Evolutionary conservation across 768 basidiomycete species (phyloP).

Genomic region (Artomyces pyxidatus): DNA sequence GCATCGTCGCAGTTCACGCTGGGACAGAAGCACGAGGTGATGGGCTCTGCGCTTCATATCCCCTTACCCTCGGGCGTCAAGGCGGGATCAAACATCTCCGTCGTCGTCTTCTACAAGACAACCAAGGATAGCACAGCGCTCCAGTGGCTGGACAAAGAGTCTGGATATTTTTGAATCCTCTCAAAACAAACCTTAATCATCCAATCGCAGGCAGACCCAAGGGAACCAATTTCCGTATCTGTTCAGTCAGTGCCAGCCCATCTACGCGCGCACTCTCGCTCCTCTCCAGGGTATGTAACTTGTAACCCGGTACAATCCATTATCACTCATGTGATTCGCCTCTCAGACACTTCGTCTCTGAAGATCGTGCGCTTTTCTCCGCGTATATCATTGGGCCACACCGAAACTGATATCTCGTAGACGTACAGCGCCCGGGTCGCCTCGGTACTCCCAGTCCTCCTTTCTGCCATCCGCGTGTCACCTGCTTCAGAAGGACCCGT

Average conservation of each 20-base stretch:
- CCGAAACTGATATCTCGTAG: no score
- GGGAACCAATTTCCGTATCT: conserved; percentile 80
- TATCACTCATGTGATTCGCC: no score
- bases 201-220: conserved; percentile 60
- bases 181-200: background rate
- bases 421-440: conserved; percentile 79
- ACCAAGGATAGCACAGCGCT: conserved; percentile 39
- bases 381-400: no score
- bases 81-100: conserved; percentile 22
- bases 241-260: conserved; percentile 92
- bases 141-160: conserved; percentile 47
- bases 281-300: conserved; percentile 69
- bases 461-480: conserved; percentile 75
- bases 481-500: conserved; percentile 63
- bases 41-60: conserved; percentile 36
- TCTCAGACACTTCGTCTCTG: conserved; percentile 75
- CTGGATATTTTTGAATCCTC: conserved; percentile 3
- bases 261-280: conserved; percentile 71
- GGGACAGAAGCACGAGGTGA: conserved; percentile 24
- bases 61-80: conserved; percentile 19
- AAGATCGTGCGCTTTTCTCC: conserved; percentile 54
- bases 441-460: conserved; percentile 76
- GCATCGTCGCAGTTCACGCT: conserved; percentile 21
- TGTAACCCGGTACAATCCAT: no score
- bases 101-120: conserved; percentile 40